phyloP scores from a whole-genome alignment of 805 yeast genomes.

The Metschnikowia similis region DNA sequence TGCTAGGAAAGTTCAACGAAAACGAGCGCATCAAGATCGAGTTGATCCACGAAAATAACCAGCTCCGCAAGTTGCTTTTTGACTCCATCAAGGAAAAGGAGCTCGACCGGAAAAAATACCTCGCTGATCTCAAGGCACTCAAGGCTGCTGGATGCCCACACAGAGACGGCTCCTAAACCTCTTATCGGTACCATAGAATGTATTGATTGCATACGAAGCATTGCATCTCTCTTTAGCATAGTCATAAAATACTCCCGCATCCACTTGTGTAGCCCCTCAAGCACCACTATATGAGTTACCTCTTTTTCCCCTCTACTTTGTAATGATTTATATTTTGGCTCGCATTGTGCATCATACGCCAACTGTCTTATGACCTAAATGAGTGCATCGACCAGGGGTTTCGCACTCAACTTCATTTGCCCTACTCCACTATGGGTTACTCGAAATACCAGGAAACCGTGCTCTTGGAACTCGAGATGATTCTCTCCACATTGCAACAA shows the following conservation, averaged over 20 bases:
- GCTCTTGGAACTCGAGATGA: slow-evolving; percentile 31
- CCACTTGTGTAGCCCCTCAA: too few relatives aligned
- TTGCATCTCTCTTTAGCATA: not conserved
- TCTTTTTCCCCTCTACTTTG: too few relatives aligned
- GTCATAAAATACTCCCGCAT: not conserved
- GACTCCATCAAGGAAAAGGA: slow-evolving; percentile 28
- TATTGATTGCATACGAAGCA: not conserved
- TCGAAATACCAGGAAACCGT: slow-evolving; percentile 21
- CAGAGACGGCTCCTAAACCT: not conserved
- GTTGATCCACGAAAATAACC: slow-evolving; percentile 34
- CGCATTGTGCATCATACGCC: too few relatives aligned
- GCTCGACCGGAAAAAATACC: slow-evolving; percentile 16
- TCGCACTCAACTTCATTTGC: not conserved
- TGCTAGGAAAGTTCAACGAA: slow-evolving; percentile 33
- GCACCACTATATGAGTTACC: too few relatives aligned
- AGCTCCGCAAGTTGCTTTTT: slow-evolving; percentile 25
- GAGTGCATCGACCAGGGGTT: not conserved
- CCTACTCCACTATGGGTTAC: not conserved
- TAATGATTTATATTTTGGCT: too few relatives aligned
- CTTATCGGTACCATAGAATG: not conserved
- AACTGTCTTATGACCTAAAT: too few relatives aligned
- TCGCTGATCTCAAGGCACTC: slow-evolving; percentile 9
- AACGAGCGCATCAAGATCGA: slow-evolving; percentile 32
- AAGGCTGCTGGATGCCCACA: not conserved
- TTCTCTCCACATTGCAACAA: slow-evolving; percentile 27